Conservation (phyloP, 1,139 yeast species). For the Blastobotrys persicus region DNA sequence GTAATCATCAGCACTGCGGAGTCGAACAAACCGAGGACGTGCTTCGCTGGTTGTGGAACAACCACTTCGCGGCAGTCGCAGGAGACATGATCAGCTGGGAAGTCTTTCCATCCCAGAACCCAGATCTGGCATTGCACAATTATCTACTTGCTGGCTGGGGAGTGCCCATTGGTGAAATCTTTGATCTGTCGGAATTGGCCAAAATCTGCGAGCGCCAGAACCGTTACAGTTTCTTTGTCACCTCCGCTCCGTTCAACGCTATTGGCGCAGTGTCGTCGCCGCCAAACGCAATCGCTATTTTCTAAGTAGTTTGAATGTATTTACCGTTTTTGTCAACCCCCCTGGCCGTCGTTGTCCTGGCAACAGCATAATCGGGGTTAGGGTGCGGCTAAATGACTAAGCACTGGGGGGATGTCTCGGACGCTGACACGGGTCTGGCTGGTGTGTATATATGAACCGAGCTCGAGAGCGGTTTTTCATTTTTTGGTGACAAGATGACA, state of each 20-base stretch:
- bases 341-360: too few relatives aligned
- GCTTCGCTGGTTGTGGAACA: slow-evolving; percentile 30
- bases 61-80: slow-evolving; percentile 33
- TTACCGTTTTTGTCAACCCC: too few relatives aligned
- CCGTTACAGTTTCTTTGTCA: slow-evolving; percentile 22
- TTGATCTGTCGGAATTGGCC: slow-evolving; percentile 26
- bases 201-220: slow-evolving; percentile 21
- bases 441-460: too few relatives aligned
- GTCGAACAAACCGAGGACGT: slow-evolving; percentile 27
- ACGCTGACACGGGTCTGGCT: too few relatives aligned
- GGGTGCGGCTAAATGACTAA: too few relatives aligned
- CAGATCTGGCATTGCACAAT: slow-evolving; percentile 39
- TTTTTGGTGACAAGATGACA: too few relatives aligned
- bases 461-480: too few relatives aligned
- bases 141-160: slow-evolving; percentile 25
- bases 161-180: slow-evolving; percentile 20
- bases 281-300: slow-evolving; percentile 19
- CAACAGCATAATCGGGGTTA: too few relatives aligned
- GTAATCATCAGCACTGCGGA: slow-evolving; percentile 24
- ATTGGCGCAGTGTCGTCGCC: slow-evolving; percentile 18
- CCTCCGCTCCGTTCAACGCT: slow-evolving; percentile 20
- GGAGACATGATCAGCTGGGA: slow-evolving; percentile 33
- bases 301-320: too few relatives aligned
- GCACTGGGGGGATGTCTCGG: too few relatives aligned
- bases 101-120: slow-evolving; percentile 50